Percentiles rank a stretch among this genome's conserved stretches.
Evolutionary conservation across 2,329 filamentous ascomycete genomes (phyloP).

Genomic region (Raffaelea ambrosiae): DNA sequence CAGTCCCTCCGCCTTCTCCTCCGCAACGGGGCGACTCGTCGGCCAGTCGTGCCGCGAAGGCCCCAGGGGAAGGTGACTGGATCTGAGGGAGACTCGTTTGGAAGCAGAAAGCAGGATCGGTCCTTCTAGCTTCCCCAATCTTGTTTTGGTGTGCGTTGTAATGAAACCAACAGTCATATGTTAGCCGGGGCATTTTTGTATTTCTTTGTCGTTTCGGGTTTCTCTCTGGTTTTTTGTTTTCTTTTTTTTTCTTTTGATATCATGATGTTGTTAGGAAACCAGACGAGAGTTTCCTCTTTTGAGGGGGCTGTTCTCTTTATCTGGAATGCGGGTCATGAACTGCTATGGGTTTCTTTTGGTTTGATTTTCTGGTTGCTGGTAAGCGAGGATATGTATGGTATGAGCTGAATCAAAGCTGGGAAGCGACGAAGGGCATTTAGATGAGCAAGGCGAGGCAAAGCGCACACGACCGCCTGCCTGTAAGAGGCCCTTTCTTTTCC

Average conservation of each 20-base stretch:
- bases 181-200: not conserved
- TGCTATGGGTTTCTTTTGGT: too few relatives aligned
- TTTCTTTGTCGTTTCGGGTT: not conserved
- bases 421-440: too few relatives aligned
- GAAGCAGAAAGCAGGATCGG: too few relatives aligned
- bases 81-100: slow-evolving; percentile 10
- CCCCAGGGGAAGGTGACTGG: slow-evolving; percentile 11
- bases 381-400: too few relatives aligned
- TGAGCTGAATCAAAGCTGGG: too few relatives aligned
- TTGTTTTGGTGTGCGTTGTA: not conserved
- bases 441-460: too few relatives aligned
- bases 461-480: too few relatives aligned
- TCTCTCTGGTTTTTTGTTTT: not conserved
- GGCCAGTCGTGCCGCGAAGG: slow-evolving; percentile 1
- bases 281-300: not conserved
- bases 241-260: not conserved
- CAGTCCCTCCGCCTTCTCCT: not conserved
- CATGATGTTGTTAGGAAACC: not conserved
- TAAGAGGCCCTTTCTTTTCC: too few relatives aligned
- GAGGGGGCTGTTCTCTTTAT: not conserved
- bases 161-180: not conserved
- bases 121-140: not conserved
- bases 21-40: slow-evolving; percentile 3
- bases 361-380: too few relatives aligned
- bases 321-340: not conserved